Conservation (phyloP, 179 eudicot genomes). For the Dionaea muscipula region DNA sequence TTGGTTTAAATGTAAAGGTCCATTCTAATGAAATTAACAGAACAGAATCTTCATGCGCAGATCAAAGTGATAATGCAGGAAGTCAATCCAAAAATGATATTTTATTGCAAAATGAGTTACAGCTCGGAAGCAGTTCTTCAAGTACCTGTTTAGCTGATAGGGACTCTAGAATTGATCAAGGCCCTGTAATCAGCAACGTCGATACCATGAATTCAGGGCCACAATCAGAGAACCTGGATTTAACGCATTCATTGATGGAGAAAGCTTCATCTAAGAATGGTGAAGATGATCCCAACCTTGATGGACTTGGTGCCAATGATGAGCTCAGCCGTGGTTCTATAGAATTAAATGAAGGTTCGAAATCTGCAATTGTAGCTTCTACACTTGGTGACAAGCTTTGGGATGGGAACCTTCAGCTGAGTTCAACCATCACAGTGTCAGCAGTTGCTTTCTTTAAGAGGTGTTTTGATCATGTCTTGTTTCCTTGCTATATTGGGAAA, state of each 20-base stretch:
- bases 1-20: constrained; percentile 18
- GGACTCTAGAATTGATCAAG: constrained; percentile 18
- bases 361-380: constrained; percentile 22
- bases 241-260: constrained; percentile 15
- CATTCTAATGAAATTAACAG: constrained; percentile 16
- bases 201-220: constrained; percentile 8
- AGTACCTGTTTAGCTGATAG: constrained; percentile 17
- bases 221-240: constrained; percentile 18
- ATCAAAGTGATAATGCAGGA: constrained; percentile 4
- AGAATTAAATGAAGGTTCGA: constrained; percentile 22
- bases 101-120: constrained; percentile 22
- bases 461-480: constrained; percentile 20
- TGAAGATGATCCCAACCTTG: constrained; percentile 13
- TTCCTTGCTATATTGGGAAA: background rate
- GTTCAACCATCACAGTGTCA: constrained; percentile 46
- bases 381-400: constrained; percentile 45
- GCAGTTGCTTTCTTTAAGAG: constrained; percentile 64
- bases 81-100: constrained; percentile 13
- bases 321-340: constrained; percentile 11
- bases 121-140: constrained; percentile 20
- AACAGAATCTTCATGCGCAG: constrained; percentile 4
- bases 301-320: constrained; percentile 14
- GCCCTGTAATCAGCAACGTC: constrained; percentile 10
- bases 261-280: constrained; percentile 17
- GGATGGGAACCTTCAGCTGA: constrained; percentile 69